These are phyloP conservation scores for Boehmeria nivea DNA, from an alignment of 306 rosid species.

Conservation along the genomic window DNA sequence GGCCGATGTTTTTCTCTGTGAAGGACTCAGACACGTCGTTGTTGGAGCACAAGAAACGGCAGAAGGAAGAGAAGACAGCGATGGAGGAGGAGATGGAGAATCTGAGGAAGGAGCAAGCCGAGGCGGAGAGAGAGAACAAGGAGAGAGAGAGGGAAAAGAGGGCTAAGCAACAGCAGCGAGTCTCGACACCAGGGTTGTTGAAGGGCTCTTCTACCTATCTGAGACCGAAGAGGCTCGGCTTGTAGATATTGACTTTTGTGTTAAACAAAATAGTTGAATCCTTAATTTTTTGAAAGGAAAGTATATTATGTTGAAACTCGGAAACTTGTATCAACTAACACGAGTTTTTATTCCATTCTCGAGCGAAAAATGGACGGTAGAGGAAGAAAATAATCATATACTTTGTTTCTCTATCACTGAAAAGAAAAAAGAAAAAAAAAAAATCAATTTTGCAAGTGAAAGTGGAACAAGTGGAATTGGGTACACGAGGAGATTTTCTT, in stretches of 20 bases:
- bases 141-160: constrained; percentile 52
- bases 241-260: constrained; percentile 25
- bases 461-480: too few species aligned
- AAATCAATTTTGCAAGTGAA: too few species aligned
- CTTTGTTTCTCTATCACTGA: too few species aligned
- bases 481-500: too few species aligned
- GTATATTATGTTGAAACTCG: too few species aligned
- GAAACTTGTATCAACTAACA: too few species aligned
- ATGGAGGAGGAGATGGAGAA: constrained; percentile 99
- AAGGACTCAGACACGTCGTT: constrained; percentile 94
- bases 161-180: constrained; percentile 68
- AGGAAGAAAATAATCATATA: too few species aligned
- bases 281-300: too few species aligned
- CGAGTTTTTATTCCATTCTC: too few species aligned
- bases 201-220: constrained; percentile 77
- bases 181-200: constrained; percentile 65
- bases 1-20: constrained; percentile 96
- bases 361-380: too few species aligned
- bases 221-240: constrained; percentile 76
- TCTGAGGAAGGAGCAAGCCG: constrained; percentile 72
- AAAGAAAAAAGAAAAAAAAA: too few species aligned
- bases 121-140: constrained; percentile 49
- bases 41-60: constrained; percentile 83
- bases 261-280: not conserved
- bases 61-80: constrained; percentile 82